These are phyloP conservation scores for Bacidia rubella DNA, from an alignment of 495 filamentous ascomycete genomes.

Conservation along the genomic window DNA sequence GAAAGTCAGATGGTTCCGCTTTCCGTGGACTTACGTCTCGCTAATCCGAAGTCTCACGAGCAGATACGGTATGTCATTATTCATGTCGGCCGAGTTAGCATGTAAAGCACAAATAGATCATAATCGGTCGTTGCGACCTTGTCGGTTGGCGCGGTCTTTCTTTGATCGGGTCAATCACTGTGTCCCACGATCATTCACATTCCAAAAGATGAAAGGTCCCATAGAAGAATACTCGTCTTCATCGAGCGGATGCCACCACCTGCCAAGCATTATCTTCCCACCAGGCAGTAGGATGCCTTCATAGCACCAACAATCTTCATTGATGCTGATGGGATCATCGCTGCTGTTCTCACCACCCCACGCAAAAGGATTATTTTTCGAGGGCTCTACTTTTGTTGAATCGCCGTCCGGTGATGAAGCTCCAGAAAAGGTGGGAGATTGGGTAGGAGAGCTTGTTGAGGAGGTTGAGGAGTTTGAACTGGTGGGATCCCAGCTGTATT, in stretches of 20 bases:
- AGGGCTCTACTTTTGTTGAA: neutral
- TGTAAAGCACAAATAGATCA: too few relatives aligned
- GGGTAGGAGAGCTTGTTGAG: neutral
- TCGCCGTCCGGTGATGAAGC: neutral
- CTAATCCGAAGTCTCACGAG: too few relatives aligned
- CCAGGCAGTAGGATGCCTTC: conserved; percentile 40
- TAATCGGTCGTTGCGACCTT: too few relatives aligned
- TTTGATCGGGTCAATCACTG: neutral
- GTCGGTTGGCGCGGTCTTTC: too few relatives aligned
- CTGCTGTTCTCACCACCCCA: neutral
- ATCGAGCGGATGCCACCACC: conserved; percentile 27
- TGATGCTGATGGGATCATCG: conserved; percentile 4
- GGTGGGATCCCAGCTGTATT: conserved; percentile 15
- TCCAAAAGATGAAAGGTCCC: conserved; percentile 46
- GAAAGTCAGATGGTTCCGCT: too few relatives aligned
- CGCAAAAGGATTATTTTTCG: neutral
- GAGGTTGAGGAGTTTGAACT: neutral
- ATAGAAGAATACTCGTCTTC: conserved; percentile 15
- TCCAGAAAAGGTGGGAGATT: neutral
- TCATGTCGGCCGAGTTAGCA: too few relatives aligned
- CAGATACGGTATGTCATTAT: too few relatives aligned
- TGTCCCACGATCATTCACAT: conserved; percentile 21
- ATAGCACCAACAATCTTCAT: conserved; percentile 24
- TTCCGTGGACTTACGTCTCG: too few relatives aligned
- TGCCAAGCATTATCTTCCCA: conserved; percentile 29